Evolutionary conservation across 2,329 filamentous ascomycete genomes (phyloP).

Genomic region (Aspergillus flavus): DNA sequence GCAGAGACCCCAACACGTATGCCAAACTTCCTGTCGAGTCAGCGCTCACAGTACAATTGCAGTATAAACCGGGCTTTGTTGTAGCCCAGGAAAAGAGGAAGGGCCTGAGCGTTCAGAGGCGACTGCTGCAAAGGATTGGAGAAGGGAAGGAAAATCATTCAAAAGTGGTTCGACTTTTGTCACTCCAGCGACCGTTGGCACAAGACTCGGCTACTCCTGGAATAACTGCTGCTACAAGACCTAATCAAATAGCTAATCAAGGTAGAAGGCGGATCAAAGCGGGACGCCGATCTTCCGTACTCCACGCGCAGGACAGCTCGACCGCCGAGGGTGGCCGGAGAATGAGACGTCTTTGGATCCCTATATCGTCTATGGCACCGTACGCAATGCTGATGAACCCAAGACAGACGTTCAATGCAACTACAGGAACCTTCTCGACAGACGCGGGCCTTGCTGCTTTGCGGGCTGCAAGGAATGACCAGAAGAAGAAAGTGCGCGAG

Average conservation of each 20-base stretch:
- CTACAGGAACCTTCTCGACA: conserved; percentile 51
- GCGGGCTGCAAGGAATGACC: conserved; percentile 2
- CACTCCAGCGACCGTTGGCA: conserved; percentile 24
- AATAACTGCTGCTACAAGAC: conserved; percentile 32
- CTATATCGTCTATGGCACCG: conserved; percentile 29
- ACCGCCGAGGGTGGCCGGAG: conserved; percentile 10
- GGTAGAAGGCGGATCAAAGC: conserved; percentile 2
- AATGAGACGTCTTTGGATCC: conserved; percentile 25
- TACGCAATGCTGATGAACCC: conserved; percentile 43
- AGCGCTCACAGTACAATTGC: conserved; percentile 39
- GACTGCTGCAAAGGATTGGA: conserved; percentile 26
- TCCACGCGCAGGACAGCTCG: neutral
- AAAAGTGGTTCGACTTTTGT: conserved; percentile 33
- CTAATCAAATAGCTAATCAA: conserved; percentile 11
- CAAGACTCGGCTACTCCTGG: conserved; percentile 18
- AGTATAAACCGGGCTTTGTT: conserved; percentile 38
- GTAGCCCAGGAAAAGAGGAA: conserved; percentile 31
- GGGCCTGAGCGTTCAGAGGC: conserved; percentile 28
- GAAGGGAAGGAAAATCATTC: conserved; percentile 10
- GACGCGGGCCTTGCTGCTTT: conserved; percentile 31
- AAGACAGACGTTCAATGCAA: conserved; percentile 40
- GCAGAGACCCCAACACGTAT: conserved; percentile 12
- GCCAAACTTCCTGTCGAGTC: conserved; percentile 34
- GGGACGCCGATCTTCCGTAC: conserved; percentile 1
- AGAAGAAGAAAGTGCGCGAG: conserved; percentile 1